Conservation (phyloP, 805 yeast species). For the Wickerhamomyces subpelliculosus region DNA sequence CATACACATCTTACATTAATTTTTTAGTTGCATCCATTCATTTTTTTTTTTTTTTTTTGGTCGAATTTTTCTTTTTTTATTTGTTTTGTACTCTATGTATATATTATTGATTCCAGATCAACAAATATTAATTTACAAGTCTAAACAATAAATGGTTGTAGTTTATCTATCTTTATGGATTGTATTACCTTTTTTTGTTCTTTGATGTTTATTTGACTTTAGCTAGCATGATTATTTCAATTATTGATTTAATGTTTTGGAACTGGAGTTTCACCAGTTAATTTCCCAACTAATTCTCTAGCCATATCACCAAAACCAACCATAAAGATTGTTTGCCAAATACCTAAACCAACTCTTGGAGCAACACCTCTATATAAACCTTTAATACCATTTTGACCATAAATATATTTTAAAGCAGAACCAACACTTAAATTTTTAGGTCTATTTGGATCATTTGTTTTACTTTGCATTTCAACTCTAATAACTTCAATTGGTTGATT, state of each 20-base stretch:
- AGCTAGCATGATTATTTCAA: neutral
- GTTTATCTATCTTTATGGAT: too few species aligned
- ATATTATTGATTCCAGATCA: too few species aligned
- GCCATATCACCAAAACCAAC: conserved; percentile 96
- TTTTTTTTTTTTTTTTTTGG: too few species aligned
- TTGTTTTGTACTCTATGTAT: too few species aligned
- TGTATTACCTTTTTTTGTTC: too few species aligned
- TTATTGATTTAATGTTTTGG: conserved; percentile 25
- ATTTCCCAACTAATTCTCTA: conserved; percentile 55
- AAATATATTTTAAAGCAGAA: conserved; percentile 76
- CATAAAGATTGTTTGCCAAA: conserved; percentile 99
- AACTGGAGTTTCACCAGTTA: conserved; percentile 54
- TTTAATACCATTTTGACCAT: conserved; percentile 71
- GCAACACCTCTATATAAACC: conserved; percentile 96
- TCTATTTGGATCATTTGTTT: conserved; percentile 89
- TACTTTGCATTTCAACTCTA: conserved; percentile 96
- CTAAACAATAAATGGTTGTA: too few species aligned
- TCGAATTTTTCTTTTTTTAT: too few species aligned
- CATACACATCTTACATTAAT: too few species aligned
- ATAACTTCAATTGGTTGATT: conserved; percentile 98
- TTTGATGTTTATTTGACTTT: too few species aligned
- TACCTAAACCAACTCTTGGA: conserved; percentile 93
- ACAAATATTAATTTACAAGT: too few species aligned
- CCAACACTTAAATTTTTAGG: conserved; percentile 83
- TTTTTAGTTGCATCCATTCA: too few species aligned